These are phyloP conservation scores for Trametes pubescens DNA, from an alignment of 1,284 basidiomycete genomes.

Conservation along the genomic window DNA sequence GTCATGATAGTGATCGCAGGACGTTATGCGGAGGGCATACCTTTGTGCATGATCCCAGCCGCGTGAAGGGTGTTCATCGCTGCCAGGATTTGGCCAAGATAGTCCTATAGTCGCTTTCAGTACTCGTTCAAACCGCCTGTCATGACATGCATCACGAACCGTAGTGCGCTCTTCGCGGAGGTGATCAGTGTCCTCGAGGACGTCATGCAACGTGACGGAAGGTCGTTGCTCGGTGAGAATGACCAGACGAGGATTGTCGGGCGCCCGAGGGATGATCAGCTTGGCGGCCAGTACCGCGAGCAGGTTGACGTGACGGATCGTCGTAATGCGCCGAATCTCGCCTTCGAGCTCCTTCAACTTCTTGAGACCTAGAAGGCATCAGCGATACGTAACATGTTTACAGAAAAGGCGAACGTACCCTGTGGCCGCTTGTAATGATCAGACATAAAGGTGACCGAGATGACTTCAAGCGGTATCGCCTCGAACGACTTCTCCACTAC, in stretches of 20 bases:
- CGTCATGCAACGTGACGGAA: constrained; percentile 66
- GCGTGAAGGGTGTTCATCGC: constrained; percentile 72
- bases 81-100: constrained; percentile 71
- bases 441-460: constrained; percentile 68
- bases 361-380: constrained; percentile 52
- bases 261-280: constrained; percentile 54
- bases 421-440: constrained; percentile 72
- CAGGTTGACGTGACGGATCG: constrained; percentile 68
- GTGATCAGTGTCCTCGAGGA: constrained; percentile 72
- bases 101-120: constrained; percentile 56
- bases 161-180: constrained; percentile 72
- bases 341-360: constrained; percentile 73
- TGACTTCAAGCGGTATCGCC: constrained; percentile 69
- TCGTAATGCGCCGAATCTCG: constrained; percentile 67
- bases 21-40: constrained; percentile 40
- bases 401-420: constrained; percentile 49
- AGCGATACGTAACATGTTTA: not conserved
- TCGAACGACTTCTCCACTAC: constrained; percentile 66
- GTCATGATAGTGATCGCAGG: not conserved
- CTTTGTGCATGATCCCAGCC: constrained; percentile 69
- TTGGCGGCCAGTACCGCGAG: constrained; percentile 71
- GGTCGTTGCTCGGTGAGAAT: constrained; percentile 75
- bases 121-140: not conserved
- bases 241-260: constrained; percentile 57
- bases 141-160: constrained; percentile 48